A percentile compares a stretch with the other conserved stretches of the same genome.
Evolutionary conservation across 2,329 filamentous ascomycete genomes (phyloP).

Genomic region (Colletotrichum sp.): DNA sequence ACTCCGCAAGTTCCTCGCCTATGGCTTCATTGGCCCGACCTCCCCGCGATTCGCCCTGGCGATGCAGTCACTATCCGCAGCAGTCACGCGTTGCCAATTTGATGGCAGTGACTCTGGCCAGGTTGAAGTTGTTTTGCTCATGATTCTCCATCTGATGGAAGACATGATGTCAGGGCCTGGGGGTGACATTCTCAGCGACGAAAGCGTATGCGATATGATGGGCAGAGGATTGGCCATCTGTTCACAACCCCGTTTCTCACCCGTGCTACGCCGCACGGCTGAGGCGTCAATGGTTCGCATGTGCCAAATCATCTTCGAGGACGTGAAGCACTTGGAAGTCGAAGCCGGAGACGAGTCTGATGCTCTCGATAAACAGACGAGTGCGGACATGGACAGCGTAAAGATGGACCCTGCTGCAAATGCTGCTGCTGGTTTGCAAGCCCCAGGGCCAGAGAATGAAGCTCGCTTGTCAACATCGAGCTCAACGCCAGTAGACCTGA

Average conservation of each 20-base stretch:
- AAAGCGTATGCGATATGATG: constrained; percentile 99
- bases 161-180: constrained; percentile 95
- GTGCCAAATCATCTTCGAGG: constrained; percentile 98
- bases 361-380: constrained; percentile 68
- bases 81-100: constrained; percentile 96
- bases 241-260: constrained; percentile 89
- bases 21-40: constrained; percentile 83
- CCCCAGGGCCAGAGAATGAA: neutral
- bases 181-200: constrained; percentile 92
- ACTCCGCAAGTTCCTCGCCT: constrained; percentile 95
- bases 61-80: constrained; percentile 93
- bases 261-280: constrained; percentile 86
- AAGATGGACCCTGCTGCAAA: constrained; percentile 69
- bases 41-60: constrained; percentile 89
- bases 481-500: neutral
- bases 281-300: constrained; percentile 98
- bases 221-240: constrained; percentile 96
- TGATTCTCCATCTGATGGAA: constrained; percentile 97
- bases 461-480: constrained; percentile 13
- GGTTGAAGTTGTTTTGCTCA: constrained; percentile 91
- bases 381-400: constrained; percentile 74
- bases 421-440: neutral
- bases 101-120: constrained; percentile 94
- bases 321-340: constrained; percentile 84
- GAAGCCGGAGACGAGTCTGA: constrained; percentile 73